phyloP scores from a whole-genome alignment of 169 alveolate species.

The Plasmodium billcollinsi region DNA sequence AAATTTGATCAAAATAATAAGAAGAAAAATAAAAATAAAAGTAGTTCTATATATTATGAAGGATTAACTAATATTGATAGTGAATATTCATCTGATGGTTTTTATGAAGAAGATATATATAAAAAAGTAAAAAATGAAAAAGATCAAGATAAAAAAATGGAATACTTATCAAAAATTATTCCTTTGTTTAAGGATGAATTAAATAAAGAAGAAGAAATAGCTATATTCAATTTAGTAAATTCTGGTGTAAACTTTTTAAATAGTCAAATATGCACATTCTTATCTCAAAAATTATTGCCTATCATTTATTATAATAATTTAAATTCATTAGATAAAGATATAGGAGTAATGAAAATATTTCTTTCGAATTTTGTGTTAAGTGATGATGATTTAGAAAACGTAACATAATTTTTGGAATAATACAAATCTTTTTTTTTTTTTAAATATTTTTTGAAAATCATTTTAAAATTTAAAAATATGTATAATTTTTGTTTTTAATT shows the following conservation, averaged over 20 bases:
- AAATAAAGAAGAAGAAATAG: constrained; percentile 31
- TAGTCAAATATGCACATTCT: constrained; percentile 11
- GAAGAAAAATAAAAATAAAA: not conserved
- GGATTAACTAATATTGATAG: constrained; percentile 5
- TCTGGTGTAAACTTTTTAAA: constrained; percentile 48
- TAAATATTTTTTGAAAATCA: not conserved
- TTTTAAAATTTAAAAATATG: not conserved
- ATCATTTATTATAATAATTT: constrained; percentile 16
- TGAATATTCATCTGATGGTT: constrained; percentile 22
- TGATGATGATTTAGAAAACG: not conserved
- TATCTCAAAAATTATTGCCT: constrained; percentile 62
- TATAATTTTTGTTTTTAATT: too few relatives aligned
- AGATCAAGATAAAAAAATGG: constrained; percentile 9
- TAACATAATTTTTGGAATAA: not conserved
- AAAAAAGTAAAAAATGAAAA: constrained; percentile 49
- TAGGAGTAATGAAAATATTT: constrained; percentile 10
- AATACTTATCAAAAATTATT: constrained; percentile 33
- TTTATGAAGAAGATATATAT: constrained; percentile 31
- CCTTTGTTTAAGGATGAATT: constrained; percentile 25
- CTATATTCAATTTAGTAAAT: constrained; percentile 19
- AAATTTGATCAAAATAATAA: too few relatives aligned
- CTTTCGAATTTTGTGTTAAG: constrained; percentile 18
- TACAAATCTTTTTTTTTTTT: not conserved
- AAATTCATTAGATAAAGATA: constrained; percentile 24
- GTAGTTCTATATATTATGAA: not conserved